Base-by-base conservation (phyloP, 805 yeast species). In the Grigorovia yakushimaensis region DNA sequence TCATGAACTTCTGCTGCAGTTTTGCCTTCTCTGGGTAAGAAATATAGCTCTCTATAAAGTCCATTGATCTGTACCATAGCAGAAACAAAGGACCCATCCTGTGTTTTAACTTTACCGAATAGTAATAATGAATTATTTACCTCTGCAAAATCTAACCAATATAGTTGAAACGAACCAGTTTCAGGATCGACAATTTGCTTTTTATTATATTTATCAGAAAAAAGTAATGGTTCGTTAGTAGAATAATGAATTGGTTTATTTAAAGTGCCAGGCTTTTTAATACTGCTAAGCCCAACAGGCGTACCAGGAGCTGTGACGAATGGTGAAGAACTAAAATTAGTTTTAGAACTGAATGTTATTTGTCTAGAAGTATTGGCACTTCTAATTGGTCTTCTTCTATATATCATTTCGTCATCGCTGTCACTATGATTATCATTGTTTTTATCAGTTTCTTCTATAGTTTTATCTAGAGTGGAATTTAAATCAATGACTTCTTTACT, bases 71-170 rank as follows among this genome's bases (percentile, higher is more conserved):
- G 93, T 24, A 87, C 78, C 72, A 86, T 77, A 44, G 84, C 82
- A 2, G 95, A 86, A 4, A 82, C 84, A 22, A 77, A 62, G 9
- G 72, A 68, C 4, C 81, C 78, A 43, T 79, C 80, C 8, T 68
- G 68, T 4, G 88, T 72, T 48, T 74, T 72, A 11, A 84, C 74
- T 60, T 88, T 88, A 46, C 98, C 98, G 62, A 84, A 91, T 9
- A 93, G 70, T 18, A 86, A 62, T 43, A 93, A 66, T 0, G 80
- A 67, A 54, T 75, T 75, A 49, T 82, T 85, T 11, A 83, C 78
- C 61, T 91, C 98, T 21, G 84, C 73, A 62, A 81, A 88, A 65
- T 93, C 98, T 27, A 85, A 67, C 97, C 97, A 93, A 64, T 76
- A 93, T 81, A 91, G 80, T 56, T 78, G 77, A 60, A 88, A 75